Evolutionary conservation across 2,329 filamentous ascomycete species (phyloP), one percentile per base, ranked within the genome.

Genomic region (Trichoderma sp.): DNA sequence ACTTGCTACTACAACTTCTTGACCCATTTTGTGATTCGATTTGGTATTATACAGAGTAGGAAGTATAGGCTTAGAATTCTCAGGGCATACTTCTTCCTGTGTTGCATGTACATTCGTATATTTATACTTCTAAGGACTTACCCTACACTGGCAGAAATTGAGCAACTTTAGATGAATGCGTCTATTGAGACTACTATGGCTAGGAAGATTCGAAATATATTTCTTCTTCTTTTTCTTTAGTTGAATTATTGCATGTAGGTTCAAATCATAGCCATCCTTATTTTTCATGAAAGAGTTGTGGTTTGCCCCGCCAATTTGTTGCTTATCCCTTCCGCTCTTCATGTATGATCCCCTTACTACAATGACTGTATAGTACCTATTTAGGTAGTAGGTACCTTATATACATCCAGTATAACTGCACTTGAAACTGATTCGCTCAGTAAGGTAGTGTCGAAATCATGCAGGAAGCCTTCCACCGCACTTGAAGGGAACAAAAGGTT

Each of bases 311-410:
- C 36, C 2, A 8, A 8, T 43, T 43, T 17, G 15, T 43, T 43
- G 36, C 0, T 43, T 43, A 17, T 17, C 36, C 15, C 15, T 0
- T 43, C 36, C 5, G 0, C 0, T 17, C 9, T 50, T 3, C n/a
- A 20, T 50, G n/a, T 12, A 32, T 23, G 20, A 13, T 43, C 7
- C 15, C 39, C 2, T 9, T 8, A 43, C 6, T 1, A 43, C 1
- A 43, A 43, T n/a, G 15, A 9, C 15, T 1, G 0, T 43, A 8
- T 17, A 23, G 23, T 23, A 26, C 26, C 26, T 26, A 17, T 23
- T 23, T 23, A 23, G 23, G 7, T n/a, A 1, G 36, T 8, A 1
- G 36, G 6, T 43, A 12, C 20, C 1, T 50, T 0, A 50, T 20
- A 3, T 11, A 9, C 5, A 50, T 20, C 9, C n/a, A 50, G 0